Percentiles rank a stretch among this genome's conserved stretches.
Conservation (phyloP, 106 monocot species). For the Allium fistulosum region DNA sequence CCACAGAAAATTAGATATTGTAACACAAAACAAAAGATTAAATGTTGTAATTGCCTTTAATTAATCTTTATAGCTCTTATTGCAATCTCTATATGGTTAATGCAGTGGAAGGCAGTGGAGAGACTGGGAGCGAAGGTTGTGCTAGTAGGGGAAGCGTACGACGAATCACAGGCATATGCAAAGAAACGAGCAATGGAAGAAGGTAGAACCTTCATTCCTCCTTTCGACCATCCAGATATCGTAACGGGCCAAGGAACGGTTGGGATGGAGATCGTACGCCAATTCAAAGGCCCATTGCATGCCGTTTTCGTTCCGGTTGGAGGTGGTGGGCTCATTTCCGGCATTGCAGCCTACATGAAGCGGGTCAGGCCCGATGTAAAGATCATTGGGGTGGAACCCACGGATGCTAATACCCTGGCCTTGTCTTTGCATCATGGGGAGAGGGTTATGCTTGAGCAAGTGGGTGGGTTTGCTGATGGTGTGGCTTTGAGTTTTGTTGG, state of each 20-base stretch:
- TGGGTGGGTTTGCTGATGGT: constrained; percentile 98
- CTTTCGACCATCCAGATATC: constrained; percentile 94
- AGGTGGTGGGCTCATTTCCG: constrained; percentile 97
- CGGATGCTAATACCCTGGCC: constrained; percentile 98
- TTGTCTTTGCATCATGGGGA: constrained; percentile 89
- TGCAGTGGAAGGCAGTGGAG: constrained; percentile 89
- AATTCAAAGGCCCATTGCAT: constrained; percentile 66
- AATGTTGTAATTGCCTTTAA: too few species aligned
- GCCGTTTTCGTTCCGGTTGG: constrained; percentile 98
- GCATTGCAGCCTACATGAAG: constrained; percentile 95
- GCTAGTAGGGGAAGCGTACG: constrained; percentile 91
- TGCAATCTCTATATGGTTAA: not conserved
- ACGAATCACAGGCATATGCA: constrained; percentile 89
- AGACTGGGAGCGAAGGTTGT: constrained; percentile 87
- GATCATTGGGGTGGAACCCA: constrained; percentile 93
- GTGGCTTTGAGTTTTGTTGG: constrained; percentile 97
- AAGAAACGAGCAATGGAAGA: constrained; percentile 50
- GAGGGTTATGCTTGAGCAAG: constrained; percentile 88
- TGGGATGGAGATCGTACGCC: constrained; percentile 92
- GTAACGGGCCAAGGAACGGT: constrained; percentile 90
- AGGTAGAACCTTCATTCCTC: constrained; percentile 77
- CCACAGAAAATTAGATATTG: not conserved
- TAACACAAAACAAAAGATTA: too few species aligned
- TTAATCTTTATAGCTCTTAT: too few species aligned
- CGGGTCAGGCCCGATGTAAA: constrained; percentile 89